A percentile compares a stretch with the other conserved stretches of the same genome.
phyloP scores from a whole-genome alignment of 2,329 filamentous ascomycete genomes.

The Fusarium sarcochroum region DNA sequence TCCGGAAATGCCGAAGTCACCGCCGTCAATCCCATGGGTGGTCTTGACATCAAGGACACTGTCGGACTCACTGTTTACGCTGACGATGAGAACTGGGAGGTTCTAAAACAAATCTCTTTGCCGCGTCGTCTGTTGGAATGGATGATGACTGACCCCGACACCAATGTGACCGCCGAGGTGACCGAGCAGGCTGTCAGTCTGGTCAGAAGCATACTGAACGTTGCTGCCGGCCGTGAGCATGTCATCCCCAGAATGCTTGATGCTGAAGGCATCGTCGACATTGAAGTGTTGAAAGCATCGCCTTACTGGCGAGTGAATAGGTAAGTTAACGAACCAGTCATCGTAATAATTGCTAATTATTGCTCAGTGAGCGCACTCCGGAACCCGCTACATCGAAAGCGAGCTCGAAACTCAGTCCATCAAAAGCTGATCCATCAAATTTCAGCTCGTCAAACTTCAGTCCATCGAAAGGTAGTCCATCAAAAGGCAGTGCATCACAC shows the following conservation, averaged over 20 bases:
- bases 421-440: too few species aligned
- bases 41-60: constrained; percentile 38
- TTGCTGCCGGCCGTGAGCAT: constrained; percentile 26
- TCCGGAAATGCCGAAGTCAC: constrained; percentile 30
- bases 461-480: too few species aligned
- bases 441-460: too few species aligned
- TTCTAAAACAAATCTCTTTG: constrained; percentile 33
- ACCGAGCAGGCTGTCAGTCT: constrained; percentile 39
- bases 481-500: too few species aligned
- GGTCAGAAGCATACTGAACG: constrained; percentile 31
- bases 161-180: constrained; percentile 9
- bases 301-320: constrained; percentile 39
- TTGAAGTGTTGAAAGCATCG: constrained; percentile 31
- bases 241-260: constrained; percentile 34
- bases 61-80: constrained; percentile 38
- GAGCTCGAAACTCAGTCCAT: too few species aligned
- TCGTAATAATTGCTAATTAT: constrained; percentile 5
- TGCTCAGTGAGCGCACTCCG: constrained; percentile 30
- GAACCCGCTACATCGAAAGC: constrained; percentile 23
- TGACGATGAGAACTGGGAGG: constrained; percentile 40
- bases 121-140: constrained; percentile 44
- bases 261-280: constrained; percentile 35
- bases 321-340: constrained; percentile 3
- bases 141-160: constrained; percentile 43
- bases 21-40: constrained; percentile 34